Conservation (phyloP, 257 asterid genomes). For the Solanum bulbocastanum region DNA sequence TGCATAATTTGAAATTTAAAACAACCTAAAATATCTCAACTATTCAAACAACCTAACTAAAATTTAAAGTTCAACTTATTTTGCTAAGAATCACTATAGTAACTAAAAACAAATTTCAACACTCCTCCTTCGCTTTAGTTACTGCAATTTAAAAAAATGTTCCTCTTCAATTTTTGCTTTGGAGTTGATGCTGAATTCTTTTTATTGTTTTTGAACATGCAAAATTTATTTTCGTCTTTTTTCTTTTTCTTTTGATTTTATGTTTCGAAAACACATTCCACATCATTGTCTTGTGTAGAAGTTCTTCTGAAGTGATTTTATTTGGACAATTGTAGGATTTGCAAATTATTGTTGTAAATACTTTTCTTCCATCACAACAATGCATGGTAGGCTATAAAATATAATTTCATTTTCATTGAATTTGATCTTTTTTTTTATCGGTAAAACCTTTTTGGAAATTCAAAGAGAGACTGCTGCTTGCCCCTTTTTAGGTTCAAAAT, state of each 20-base stretch:
- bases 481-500: not conserved
- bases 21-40: not conserved
- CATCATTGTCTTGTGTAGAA: not conserved
- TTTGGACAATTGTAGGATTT: not conserved
- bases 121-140: not conserved
- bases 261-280: not conserved
- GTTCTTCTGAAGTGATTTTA: not conserved
- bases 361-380: not conserved
- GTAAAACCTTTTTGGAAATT: not conserved
- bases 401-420: not conserved
- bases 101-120: not conserved
- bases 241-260: not conserved
- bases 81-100: not conserved
- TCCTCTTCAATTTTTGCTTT: not conserved
- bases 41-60: not conserved
- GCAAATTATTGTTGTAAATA: not conserved
- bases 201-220: not conserved
- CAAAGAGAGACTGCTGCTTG: not conserved
- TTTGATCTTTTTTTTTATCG: not conserved
- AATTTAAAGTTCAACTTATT: not conserved
- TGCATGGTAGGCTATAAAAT: not conserved
- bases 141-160: not conserved
- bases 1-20: not conserved
- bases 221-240: too few relatives aligned
- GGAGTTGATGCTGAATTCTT: not conserved